Base-by-base conservation (phyloP, 2,329 filamentous ascomycete species). In the Cytospora piceae region DNA sequence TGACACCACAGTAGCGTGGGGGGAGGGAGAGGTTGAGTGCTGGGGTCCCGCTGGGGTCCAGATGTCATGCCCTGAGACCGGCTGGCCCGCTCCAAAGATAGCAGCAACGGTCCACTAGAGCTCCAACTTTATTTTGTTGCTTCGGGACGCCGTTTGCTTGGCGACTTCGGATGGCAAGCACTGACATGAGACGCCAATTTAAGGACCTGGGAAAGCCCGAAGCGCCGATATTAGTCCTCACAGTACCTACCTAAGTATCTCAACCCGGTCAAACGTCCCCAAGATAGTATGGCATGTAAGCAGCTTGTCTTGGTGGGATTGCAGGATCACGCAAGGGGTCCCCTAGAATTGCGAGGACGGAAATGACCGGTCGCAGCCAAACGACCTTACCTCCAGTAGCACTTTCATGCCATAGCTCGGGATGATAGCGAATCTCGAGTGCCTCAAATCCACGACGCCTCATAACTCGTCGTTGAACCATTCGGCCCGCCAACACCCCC, bases 41-140 rank as follows among this genome's bases (percentile, higher is more conserved):
- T 12, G 8, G 7, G 32, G 32, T 34, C 3, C 9, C 4, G 12
- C 34, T 37, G 34, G 34, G n/a, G 51, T 53, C 39, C 31, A 17
- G 37, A 8, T n/a, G 34, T 15, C 39, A 6, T 34, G 32, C 37
- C 17, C n/a, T 49, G 42, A n/a, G 42, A 46, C 42, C 42, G 42
- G 42, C 46, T 49, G n/a, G n/a, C 46, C n/a, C n/a, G 46, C n/a
- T 49, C 46, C 54, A 63, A 63, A 63, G 53, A 63, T 63, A 63
- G 61, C 42, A 57, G 17, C 61, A 63, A 31, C 42, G 61, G 61
- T 37, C 61, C 61, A 63, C 61, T 32, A 63, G 53, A 63, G 53
- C 61, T 63, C 61, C 61, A 63, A 63, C 61, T 55, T 51, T 63
- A 63, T 39, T 12, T 39, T 20, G 32, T 31, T 22, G 5, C 29